Evolutionary conservation across 2,329 filamentous ascomycete species (phyloP), one percentile per base, ranked within the genome.

Genomic region (Paracorniculantispora psalliotae): DNA sequence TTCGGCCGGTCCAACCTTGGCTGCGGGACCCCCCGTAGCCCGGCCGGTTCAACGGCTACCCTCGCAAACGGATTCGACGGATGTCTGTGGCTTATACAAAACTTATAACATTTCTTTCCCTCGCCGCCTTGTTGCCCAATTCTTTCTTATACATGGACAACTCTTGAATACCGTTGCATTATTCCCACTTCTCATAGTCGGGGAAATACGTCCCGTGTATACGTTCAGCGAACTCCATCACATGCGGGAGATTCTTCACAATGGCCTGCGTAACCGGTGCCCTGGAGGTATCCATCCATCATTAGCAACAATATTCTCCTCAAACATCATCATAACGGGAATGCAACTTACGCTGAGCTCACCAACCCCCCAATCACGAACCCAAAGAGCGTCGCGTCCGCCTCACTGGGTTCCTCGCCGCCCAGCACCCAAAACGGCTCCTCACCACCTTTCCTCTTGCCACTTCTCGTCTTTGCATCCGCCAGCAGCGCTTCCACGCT

Each of bases 371-470:
- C 79, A 15, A 73, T 71, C 37, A 86, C 70, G 63, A 87, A 86
- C 0, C 81, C 84, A 69, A 81, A 88, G 5, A 88, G 48, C 0
- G 73, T 73, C 1, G 80, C 73, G 67, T 88, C 85, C 1, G 75
- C 81, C 63, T 88, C 84, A 0, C 80, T 83, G 3, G 84, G 83
- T 2, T 68, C 63, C 0, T 75, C 63, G 0, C 81, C 78, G 1
- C 82, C 83, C 13, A 86, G 67, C 1, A 81, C 66, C 84, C 84
- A 88, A 63, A 86, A 87, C 4, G 79, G 77, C 8, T 68, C 65
- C 43, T 5, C 46, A 1, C 68, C 64, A 0, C 60, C 35, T 30
- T 21, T 25, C 9, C 26, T 33, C 13, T 30, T 41, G 7, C n/a
- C 37, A 15, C 43, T 6, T n/a, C 30, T 43, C 5, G 17, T 62